Base-by-base conservation (phyloP, 1,284 basidiomycete species). In the Flammula alnicola region DNA sequence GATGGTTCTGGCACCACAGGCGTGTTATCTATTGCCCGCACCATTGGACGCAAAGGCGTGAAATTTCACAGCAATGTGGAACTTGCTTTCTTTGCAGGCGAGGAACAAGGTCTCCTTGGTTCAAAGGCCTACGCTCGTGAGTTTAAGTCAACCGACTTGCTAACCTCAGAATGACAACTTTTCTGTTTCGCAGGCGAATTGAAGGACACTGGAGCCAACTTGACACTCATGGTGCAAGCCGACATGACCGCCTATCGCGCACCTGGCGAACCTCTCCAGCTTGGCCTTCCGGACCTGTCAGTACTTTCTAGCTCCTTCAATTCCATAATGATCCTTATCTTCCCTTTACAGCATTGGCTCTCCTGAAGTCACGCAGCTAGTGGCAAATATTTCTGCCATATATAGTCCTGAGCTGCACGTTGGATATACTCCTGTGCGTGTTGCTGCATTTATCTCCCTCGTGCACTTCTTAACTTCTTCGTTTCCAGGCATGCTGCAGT, bases 191-290 rank as follows among this genome's bases (percentile, higher is more conserved):
- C 57, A 87, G 86, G 67, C 19, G 76, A 86, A 63, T 59, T 90
- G 61, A 74, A 79, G 45, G 68, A 69, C 33, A 67, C 68, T 19
- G 72, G 81, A 52, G 84, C 83, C 14, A 87, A 91, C 56, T 73
- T 95, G 38, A 83, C 86, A 2, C 67, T 94, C 31, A 90, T 94
- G 79, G 77, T 95, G 48, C 93, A 95, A 66, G 89, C 89, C 1
- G 93, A 95, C 62, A 95, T 95, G 92, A 76, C 91, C 38, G 93
- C 80, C 0, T 94, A 93, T 64, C 89, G 82, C 50, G 82, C 74
- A 25, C 80, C 77, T 10, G 79, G 76, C 31, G 93, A 95, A 69
- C 87, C 90, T 22, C 66, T 81, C 4, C 92, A 95, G 65, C 78
- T 95, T 5, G 92, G 88, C 23, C 77, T 94, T 32, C 91, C 84